Percentiles rank a stretch among this genome's conserved stretches.
Conservation (phyloP, 2,329 filamentous ascomycete genomes). For the Cytospora schulzeri region DNA sequence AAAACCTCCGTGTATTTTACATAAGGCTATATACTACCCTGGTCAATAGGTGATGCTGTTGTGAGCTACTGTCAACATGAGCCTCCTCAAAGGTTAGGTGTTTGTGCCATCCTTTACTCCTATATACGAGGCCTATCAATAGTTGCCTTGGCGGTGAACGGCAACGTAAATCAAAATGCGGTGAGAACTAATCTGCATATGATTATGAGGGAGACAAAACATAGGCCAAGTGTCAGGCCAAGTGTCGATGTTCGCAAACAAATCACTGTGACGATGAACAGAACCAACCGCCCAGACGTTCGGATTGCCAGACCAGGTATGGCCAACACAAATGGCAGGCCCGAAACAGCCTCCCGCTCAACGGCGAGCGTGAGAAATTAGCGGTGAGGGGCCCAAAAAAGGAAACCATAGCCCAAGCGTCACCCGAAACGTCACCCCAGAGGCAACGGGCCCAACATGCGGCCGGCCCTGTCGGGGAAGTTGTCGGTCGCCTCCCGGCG, state of each 20-base stretch:
- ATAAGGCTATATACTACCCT: neutral
- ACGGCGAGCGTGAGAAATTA: neutral
- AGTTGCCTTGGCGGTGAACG: neutral
- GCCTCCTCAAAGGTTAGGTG: neutral
- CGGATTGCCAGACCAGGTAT: neutral
- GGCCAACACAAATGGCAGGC: neutral
- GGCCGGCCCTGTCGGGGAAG: slow-evolving; percentile 13
- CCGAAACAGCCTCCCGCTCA: neutral
- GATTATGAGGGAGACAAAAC: neutral
- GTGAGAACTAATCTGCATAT: neutral
- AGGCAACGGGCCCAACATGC: slow-evolving; percentile 3
- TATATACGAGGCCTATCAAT: neutral
- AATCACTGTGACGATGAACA: neutral
- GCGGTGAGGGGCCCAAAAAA: neutral
- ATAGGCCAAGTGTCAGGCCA: neutral
- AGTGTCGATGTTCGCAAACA: neutral
- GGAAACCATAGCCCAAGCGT: neutral
- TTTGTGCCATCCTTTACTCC: neutral
- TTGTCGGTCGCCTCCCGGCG: slow-evolving; percentile 8
- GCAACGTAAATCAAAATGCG: neutral
- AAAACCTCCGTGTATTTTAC: neutral
- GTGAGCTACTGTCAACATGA: neutral
- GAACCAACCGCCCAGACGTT: neutral
- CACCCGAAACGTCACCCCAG: neutral
- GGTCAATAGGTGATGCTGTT: neutral